Evolutionary conservation across 495 filamentous ascomycete genomes (phyloP), one percentile per base, ranked within the genome.

Genomic region (Penicillium coprophilum): DNA sequence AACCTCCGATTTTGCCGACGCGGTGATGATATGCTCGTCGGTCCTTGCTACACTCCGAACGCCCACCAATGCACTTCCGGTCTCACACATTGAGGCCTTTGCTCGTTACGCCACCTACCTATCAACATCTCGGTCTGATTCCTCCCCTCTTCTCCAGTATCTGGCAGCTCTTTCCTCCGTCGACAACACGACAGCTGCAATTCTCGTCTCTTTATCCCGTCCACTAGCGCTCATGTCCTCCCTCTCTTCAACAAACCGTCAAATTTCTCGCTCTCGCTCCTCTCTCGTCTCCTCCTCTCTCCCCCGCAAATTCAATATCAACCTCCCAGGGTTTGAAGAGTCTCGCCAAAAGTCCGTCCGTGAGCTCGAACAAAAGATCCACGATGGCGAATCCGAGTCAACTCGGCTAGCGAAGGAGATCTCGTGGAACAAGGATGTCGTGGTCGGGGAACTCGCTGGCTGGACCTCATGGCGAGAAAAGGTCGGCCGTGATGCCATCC

Each of bases 391-490:
- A 58, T 68, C 76, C 17, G 89, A 96, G 61, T 73, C 88, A 9
- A 77, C 83, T 32, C 78, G 76, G 23, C 67, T 96, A 17, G 85
- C 86, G 0, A 82, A 82, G 46, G 95, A 99, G 65, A 70, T 99
- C 19, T 75, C 89, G 32, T 97, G 95, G 67, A 96, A 92, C 48
- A 92, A 96, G 72, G 89, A 92, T 69, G 90, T 92, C 10, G 92
- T 97, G 6, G 93, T 95, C 12, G 79, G 84, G 8, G 95, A 99
- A 69, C 67, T 99, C 56, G 93, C 94, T 1, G 92, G 90, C 2
- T 97, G 93, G 88, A 90, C 96, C 63, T 91, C 94, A 13, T 84
- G 90, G 77, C 85, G 92, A 49, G 91, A 87, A 60, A 84, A 83
- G 60, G 81, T 91, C 71, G 92, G 88, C 3, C 76, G 84, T 27